Evolutionary conservation across 2,329 filamentous ascomycete species (phyloP).

Genomic region (Fusarium mangiferae): DNA sequence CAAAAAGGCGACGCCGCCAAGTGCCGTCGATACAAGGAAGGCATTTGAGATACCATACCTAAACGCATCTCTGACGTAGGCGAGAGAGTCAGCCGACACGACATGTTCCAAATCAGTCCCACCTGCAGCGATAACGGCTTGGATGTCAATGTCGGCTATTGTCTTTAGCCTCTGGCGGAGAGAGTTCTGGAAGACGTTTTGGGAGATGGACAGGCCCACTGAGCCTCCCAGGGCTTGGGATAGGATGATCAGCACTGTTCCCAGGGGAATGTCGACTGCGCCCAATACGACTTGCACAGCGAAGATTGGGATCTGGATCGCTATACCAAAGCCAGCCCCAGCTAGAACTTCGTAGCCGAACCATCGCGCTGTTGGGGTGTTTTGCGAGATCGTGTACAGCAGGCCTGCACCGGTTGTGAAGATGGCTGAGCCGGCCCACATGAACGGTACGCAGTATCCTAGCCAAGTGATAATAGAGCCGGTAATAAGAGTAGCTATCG

Average conservation of each 20-base stretch:
- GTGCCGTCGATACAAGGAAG: constrained; percentile 33
- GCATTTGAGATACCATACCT: constrained; percentile 25
- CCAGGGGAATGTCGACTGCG: constrained; percentile 54
- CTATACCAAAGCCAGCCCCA: constrained; percentile 55
- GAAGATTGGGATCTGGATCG: constrained; percentile 55
- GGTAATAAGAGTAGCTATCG: constrained; percentile 19
- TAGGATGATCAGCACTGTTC: constrained; percentile 57
- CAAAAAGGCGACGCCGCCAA: constrained; percentile 31
- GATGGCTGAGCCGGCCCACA: constrained; percentile 32
- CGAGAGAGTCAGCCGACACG: constrained; percentile 11
- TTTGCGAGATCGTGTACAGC: constrained; percentile 37
- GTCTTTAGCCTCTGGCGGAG: constrained; percentile 3
- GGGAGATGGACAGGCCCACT: constrained; percentile 32
- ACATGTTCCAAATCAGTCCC: constrained; percentile 22
- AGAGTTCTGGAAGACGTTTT: constrained; percentile 35
- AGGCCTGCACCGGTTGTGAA: constrained; percentile 31
- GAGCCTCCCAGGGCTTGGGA: constrained; percentile 56
- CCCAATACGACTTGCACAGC: constrained; percentile 56
- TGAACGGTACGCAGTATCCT: constrained; percentile 35
- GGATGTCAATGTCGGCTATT: constrained; percentile 14
- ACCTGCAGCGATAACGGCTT: constrained; percentile 24
- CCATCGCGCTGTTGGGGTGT: constrained; percentile 51
- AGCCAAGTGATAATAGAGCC: constrained; percentile 21
- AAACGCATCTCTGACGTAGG: constrained; percentile 27
- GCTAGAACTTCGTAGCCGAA: constrained; percentile 57